Evolutionary conservation across 164 flowering plant species (phyloP).

Genomic region (Annona squamosa): DNA sequence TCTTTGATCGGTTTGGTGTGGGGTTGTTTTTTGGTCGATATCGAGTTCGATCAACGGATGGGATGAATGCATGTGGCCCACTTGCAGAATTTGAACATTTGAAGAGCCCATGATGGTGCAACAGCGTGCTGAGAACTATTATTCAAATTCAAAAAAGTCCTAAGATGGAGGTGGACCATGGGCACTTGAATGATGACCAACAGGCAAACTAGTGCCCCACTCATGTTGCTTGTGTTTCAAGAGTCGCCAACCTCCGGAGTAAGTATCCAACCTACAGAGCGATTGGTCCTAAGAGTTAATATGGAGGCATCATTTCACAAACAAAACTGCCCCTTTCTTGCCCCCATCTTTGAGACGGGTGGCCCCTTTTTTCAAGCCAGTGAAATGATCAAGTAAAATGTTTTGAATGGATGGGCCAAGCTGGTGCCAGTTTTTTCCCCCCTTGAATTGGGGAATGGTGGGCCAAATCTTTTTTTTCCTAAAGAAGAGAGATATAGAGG

Average conservation of each 20-base stretch:
- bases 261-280: conserved; percentile 12
- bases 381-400: conserved; percentile 2
- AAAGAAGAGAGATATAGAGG: not conserved
- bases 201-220: conserved; percentile 6
- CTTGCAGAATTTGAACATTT: not conserved
- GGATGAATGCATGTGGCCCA: not conserved
- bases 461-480: not conserved
- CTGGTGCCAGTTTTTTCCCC: not conserved
- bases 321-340: not conserved
- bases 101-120: not conserved
- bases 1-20: too few relatives aligned
- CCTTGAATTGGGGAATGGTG: conserved; percentile 1
- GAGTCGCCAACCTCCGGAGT: conserved; percentile 22
- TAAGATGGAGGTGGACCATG: not conserved
- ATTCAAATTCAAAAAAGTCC: not conserved
- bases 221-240: conserved; percentile 27
- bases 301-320: not conserved
- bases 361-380: not conserved
- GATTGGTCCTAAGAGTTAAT: too few relatives aligned
- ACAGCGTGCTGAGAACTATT: not conserved
- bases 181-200: not conserved
- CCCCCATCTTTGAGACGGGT: not conserved
- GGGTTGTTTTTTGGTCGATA: too few relatives aligned
- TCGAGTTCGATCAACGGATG: not conserved
- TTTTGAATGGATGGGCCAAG: conserved; percentile 5